Base-by-base conservation (phyloP, 352 stramenopile species). In the Phytophthora tubulina region DNA sequence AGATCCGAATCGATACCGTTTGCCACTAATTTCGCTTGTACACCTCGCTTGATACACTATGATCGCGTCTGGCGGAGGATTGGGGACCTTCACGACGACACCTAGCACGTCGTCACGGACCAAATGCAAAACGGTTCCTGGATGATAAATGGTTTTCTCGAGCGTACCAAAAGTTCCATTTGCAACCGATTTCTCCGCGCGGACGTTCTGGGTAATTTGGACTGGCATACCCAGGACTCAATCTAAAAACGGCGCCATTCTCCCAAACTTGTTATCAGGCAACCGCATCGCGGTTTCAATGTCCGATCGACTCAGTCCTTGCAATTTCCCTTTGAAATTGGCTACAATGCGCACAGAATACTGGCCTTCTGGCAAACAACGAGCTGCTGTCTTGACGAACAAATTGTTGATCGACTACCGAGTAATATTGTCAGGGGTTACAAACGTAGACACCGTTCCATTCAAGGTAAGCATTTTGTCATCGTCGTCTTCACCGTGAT, bases 151-250 rank as follows among this genome's bases (percentile, higher is more conserved):
- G 3, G 62, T 49, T 11, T 15, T 11, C 13, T 66, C 48, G 50
- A 30, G 2, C 1, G 50, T 13, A 15, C 38, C 63, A 3, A 71
- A 21, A 11, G 46, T 65, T 1, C 55, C 64, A 35, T 72, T 72
- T 1, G 63, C 63, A 14, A 59, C 39, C 4, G 14, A 15, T 21
- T 59, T 49, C 17, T 11, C 9, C 17, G 30, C 8, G 5, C 35
- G 2, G n/a, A 49, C 3, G 8, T 52, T 62, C 14, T 62, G 54
- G 3, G 27, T 35, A 13, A 32, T 15, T 2, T 62, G 54, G 0
- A 52, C 32, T 17, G 38, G 41, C 54, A 62, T 62, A 3, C 54
- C 41, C 3, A 14, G 3, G 0, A 62, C 41, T 5, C 50, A 27
- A 42, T 62, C 54, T 9, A 52, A 7, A 10, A 21, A 62, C 1